phyloP scores from a whole-genome alignment of 2,329 filamentous ascomycete species.

The Exophiala bonariae region DNA sequence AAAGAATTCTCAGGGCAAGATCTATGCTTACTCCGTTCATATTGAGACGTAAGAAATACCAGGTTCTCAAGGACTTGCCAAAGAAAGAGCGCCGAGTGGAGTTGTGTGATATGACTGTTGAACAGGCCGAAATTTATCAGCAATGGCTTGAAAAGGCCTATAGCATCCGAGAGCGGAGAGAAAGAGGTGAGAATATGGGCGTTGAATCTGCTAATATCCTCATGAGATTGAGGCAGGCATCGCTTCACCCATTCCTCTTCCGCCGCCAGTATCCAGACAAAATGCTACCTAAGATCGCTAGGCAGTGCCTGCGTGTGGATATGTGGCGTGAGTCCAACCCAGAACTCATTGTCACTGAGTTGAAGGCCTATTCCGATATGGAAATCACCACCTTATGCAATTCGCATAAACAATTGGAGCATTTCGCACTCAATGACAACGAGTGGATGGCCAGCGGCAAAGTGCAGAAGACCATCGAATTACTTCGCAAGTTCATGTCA shows the following conservation, averaged over 20 bases:
- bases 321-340: constrained; percentile 51
- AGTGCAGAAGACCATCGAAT: constrained; percentile 73
- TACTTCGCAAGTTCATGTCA: constrained; percentile 70
- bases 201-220: constrained; percentile 66
- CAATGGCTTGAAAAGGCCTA: constrained; percentile 64
- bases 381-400: constrained; percentile 61
- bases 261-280: constrained; percentile 75
- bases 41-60: constrained; percentile 86
- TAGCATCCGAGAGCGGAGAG: constrained; percentile 60
- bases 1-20: constrained; percentile 81
- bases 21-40: constrained; percentile 96
- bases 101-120: constrained; percentile 74
- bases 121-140: constrained; percentile 73
- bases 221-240: constrained; percentile 89
- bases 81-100: constrained; percentile 75
- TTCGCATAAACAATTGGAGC: constrained; percentile 53
- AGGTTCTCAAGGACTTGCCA: constrained; percentile 81
- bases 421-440: constrained; percentile 58
- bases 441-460: constrained; percentile 80
- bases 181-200: constrained; percentile 53
- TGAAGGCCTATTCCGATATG: constrained; percentile 59
- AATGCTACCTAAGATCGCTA: constrained; percentile 73
- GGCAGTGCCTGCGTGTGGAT: constrained; percentile 71
- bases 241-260: constrained; percentile 88
- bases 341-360: constrained; percentile 55